Evolutionary conservation across 208 protist species (phyloP), one percentile per base, ranked within the genome.

Genomic region (Phytomonas francai): DNA sequence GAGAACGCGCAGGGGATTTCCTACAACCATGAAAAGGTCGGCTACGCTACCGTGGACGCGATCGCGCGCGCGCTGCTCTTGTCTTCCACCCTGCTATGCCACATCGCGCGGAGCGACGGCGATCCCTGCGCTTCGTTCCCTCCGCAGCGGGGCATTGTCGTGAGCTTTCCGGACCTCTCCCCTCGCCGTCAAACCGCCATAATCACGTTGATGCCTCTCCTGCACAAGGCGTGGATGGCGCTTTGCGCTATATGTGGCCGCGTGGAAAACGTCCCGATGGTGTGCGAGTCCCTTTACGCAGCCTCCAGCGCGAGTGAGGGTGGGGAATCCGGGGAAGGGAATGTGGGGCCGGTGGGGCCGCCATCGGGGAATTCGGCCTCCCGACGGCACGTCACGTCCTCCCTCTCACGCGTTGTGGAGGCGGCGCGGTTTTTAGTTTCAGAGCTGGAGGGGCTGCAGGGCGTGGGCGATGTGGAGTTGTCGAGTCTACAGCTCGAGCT

Each of bases 161-260:
- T 77, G 11, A 27, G 80, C 33, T 83, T 79, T 32, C 73, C 86
- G 12, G 78, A 30, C 39, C 70, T 79, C 33, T 77, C 84, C 9
- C 49, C 64, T 29, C 57, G 36, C 28, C 84, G 89, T 70, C 80
- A 87, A 72, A 64, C 78, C 57, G 87, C 78, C 0, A 71, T 91
- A 29, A 67, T 88, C 28, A 62, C 84, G 32, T 78, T 86, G 62
- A 62, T 32, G 42, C 85, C 84, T 32, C 79, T 83, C 25, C 63
- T 90, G 34, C 88, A 94, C 70, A 94, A 94, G 80, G 76, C 71
- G 25, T 94, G 85, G 84, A 83, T 87, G 77, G 72, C 79, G 30
- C 74, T 91, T 42, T 71, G 78, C 58, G 68, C 64, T 54, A 32
- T 89, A n/a, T 79, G 66, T 66, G 72, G 76, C 59, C 78, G 76